A percentile compares a stretch with the other conserved stretches of the same genome.
phyloP scores from a whole-genome alignment of 192 early-diverging fungal species.

The Dissophora globulifera region DNA sequence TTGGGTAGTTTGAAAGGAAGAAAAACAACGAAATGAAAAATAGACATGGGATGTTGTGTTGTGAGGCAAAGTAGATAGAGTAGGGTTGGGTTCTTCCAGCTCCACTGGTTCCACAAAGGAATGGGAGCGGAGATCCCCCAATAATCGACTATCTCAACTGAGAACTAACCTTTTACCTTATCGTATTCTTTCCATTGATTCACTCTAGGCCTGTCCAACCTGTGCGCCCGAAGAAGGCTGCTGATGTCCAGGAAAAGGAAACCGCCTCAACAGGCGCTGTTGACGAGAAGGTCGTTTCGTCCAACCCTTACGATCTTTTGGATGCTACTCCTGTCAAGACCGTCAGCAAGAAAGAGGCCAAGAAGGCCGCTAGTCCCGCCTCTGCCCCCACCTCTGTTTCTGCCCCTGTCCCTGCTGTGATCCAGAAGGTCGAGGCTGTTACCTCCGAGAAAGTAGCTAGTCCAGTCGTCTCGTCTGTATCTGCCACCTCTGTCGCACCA shows the following conservation, averaged over 20 bases:
- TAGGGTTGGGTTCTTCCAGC: too few species aligned
- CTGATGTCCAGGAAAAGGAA: slow-evolving; percentile 19
- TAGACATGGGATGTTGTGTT: too few species aligned
- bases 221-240: slow-evolving; percentile 38
- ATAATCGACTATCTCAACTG: too few species aligned
- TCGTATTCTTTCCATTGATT: too few species aligned
- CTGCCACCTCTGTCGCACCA: not conserved
- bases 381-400: too few species aligned
- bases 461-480: not conserved
- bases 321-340: slow-evolving; percentile 23
- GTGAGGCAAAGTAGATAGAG: too few species aligned
- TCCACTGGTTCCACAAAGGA: not conserved
- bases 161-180: too few species aligned
- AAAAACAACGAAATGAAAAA: too few species aligned
- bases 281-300: slow-evolving; percentile 41
- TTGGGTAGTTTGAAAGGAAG: too few species aligned
- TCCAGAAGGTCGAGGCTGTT: too few species aligned
- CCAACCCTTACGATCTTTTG: slow-evolving; percentile 46
- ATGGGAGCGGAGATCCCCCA: too few species aligned
- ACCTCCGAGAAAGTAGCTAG: slow-evolving; percentile 7
- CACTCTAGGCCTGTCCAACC: slow-evolving; percentile 29
- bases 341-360: slow-evolving; percentile 30
- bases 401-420: not conserved
- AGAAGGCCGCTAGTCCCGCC: slow-evolving; percentile 29
- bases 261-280: slow-evolving; percentile 9